These are phyloP conservation scores for Trichosporon sp. DNA, from an alignment of 1,284 basidiomycete genomes.

Conservation along the genomic window DNA sequence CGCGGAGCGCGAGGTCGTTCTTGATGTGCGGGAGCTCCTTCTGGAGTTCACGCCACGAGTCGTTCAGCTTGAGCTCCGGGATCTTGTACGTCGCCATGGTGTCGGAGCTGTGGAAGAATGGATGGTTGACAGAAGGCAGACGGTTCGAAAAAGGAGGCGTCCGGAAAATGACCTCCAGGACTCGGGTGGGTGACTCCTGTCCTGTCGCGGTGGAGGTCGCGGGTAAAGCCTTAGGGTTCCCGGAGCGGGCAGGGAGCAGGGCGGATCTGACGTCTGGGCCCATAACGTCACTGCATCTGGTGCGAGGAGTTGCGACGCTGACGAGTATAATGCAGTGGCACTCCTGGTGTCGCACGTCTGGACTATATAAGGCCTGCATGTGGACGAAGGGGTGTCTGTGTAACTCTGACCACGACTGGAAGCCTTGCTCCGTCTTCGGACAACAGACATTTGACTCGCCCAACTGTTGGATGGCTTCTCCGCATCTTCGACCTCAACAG, in stretches of 20 bases:
- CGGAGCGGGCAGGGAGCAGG: neutral
- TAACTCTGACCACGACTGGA: too few species aligned
- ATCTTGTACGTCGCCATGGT: slow-evolving; percentile 35
- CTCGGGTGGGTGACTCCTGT: neutral
- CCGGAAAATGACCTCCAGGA: neutral
- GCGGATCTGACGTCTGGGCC: slow-evolving; percentile 1
- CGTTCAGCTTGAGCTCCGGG: slow-evolving; percentile 36
- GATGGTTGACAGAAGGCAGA: neutral
- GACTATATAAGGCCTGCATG: neutral
- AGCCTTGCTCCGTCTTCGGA: too few species aligned
- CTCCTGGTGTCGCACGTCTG: neutral
- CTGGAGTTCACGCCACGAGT: slow-evolving; percentile 43
- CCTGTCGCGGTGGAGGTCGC: slow-evolving; percentile 19
- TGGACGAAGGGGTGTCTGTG: neutral
- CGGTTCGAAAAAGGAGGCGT: slow-evolving; percentile 10
- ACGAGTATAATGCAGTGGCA: neutral
- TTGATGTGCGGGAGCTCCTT: slow-evolving; percentile 66
- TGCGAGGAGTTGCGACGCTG: neutral
- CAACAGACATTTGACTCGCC: neutral
- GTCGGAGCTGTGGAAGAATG: neutral
- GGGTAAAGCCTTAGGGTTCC: slow-evolving; percentile 15
- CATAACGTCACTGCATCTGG: neutral
- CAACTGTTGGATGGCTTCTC: neutral
- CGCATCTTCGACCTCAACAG: too few species aligned
- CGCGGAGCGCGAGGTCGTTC: slow-evolving; percentile 87